Conservation (phyloP, 345 rosid species). For the Citrus australasica region DNA sequence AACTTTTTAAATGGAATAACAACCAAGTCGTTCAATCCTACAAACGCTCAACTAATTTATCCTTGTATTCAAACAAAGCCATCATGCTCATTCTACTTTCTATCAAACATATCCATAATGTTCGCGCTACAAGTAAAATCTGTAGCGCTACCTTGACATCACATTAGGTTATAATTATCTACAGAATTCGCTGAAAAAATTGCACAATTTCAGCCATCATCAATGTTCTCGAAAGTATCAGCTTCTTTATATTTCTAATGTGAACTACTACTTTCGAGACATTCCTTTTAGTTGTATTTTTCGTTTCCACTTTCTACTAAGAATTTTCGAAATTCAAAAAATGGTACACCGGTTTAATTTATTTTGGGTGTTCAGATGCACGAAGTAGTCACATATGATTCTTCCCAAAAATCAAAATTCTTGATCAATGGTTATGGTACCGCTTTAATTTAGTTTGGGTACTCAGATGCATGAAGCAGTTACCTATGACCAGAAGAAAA, state of each 20-base stretch:
- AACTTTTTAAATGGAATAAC: constrained; percentile 1
- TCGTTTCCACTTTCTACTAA: neutral
- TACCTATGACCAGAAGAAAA: neutral
- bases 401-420: no score
- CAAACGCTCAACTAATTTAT: neutral
- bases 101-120: neutral
- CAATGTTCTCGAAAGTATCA: neutral
- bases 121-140: neutral
- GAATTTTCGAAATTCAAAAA: neutral
- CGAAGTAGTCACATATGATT: no score
- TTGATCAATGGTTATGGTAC: no score
- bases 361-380: no score
- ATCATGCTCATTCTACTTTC: neutral
- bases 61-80: neutral
- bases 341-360: no score
- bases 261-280: no score
- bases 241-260: neutral
- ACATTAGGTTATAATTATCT: neutral
- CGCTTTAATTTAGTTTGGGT: no score
- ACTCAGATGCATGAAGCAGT: no score
- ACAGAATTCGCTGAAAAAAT: neutral
- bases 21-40: neutral
- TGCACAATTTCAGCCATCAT: neutral
- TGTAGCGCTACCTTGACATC: neutral
- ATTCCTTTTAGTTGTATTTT: no score